phyloP scores from a whole-genome alignment of 2,329 filamentous ascomycete genomes.

The Colletotrichum sublineola region DNA sequence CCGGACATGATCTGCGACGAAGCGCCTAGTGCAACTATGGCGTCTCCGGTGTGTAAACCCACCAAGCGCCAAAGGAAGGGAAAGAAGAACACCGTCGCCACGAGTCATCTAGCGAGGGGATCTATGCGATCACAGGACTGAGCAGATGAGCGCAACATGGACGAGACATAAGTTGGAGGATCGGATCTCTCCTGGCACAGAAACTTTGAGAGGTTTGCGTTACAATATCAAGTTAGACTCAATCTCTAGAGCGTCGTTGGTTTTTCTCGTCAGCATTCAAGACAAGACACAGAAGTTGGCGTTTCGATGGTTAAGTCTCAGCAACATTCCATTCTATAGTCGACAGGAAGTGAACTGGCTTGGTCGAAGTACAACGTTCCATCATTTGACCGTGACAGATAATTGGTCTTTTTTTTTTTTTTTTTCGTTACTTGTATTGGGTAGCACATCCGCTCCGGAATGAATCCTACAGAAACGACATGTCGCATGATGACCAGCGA shows the following conservation, averaged over 20 bases:
- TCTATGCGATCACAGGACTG: not conserved
- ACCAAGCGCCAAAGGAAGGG: not conserved
- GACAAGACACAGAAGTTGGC: not conserved
- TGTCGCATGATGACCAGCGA: not conserved
- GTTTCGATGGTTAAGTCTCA: too few species aligned
- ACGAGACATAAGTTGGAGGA: not conserved
- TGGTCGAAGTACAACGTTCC: not conserved
- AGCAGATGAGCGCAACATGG: too few species aligned
- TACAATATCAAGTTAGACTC: not conserved
- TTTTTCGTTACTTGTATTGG: too few species aligned
- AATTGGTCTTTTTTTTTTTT: too few species aligned
- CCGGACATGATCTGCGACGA: not conserved
- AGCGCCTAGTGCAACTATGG: rapidly evolving
- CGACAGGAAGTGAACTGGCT: not conserved
- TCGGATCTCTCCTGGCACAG: not conserved
- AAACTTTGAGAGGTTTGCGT: too few species aligned
- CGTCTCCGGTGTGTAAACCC: too few species aligned
- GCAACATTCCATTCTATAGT: not conserved
- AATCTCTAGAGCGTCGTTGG: too few species aligned
- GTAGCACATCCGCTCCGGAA: too few species aligned
- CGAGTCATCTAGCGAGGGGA: not conserved
- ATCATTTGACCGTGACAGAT: not conserved
- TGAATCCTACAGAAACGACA: not conserved
- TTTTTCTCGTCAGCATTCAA: too few species aligned
- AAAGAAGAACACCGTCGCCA: not conserved